Base-by-base conservation (phyloP, 495 filamentous ascomycete species). In the Xylaria venustula region DNA sequence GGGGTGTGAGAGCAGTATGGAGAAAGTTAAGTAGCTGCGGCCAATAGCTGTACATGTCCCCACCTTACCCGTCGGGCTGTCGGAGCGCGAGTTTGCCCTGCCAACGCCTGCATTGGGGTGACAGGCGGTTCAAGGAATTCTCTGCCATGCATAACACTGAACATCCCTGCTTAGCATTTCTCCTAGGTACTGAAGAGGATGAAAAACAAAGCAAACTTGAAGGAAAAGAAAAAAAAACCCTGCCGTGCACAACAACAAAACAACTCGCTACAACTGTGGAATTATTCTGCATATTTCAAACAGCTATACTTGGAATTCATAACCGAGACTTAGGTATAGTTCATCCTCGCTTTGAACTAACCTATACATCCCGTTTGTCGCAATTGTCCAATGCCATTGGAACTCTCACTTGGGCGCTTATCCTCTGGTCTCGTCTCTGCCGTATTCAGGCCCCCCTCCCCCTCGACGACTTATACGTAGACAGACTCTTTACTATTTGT, bases 201-300 rank as follows among this genome's bases (percentile, higher is more conserved):
- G 12, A 36, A 36, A 51, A 55, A 34, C 30, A 34, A 34, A 34
- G 30, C 5, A 34, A 34, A 34, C 11, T 11, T n/a, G n/a, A n/a
- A n/a, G 36, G 11, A 28, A 23, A 41, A 26, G 17, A 41, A 41
- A 45, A n/a, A 55, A 55, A 55, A 54, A 26, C 19, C 36, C n/a
- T n/a, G 36, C 7, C 23, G 22, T 55, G 40, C n/a, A 45, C 53
- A 44, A 55, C 9, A 55, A 55, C 52, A 54, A 32, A 19, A 26
- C 15, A 23, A 45, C 40, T 28, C 52, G 8, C n/a, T 40, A 36
- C 37, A 12, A n/a, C 46, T 36, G 48, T 19, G 11, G 20, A 2
- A 25, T 11, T 34, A 11, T 11, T 4, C 30, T 34, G 49, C 15
- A 23, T 22, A n/a, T 7, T 11, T 17, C n/a, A 12, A 20, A 14